Percentiles rank a stretch among this genome's conserved stretches.
Evolutionary conservation across 2,329 filamentous ascomycete genomes (phyloP).

Genomic region (Cytospora piceicola): DNA sequence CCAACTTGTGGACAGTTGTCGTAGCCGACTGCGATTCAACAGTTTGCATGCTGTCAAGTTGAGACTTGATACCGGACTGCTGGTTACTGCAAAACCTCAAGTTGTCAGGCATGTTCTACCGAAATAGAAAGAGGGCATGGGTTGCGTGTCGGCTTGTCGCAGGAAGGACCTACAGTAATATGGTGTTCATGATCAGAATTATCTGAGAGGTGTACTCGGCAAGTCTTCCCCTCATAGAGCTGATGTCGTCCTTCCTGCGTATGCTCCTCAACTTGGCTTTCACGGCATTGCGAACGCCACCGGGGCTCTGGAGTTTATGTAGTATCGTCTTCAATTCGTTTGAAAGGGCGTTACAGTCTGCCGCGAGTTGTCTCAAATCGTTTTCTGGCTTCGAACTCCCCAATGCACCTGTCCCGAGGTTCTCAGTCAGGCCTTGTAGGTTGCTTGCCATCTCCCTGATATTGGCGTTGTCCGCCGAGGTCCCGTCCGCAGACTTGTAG

Average conservation of each 20-base stretch:
- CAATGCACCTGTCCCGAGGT: background rate
- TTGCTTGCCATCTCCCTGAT: background rate
- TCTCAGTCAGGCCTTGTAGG: slow-evolving; percentile 25
- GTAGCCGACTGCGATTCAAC: background rate
- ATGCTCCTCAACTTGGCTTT: slow-evolving; percentile 25
- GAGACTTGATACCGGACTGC: background rate
- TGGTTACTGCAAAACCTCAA: background rate
- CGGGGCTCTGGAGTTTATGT: slow-evolving; percentile 25
- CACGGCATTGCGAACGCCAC: slow-evolving; percentile 28
- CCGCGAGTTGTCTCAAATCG: slow-evolving; percentile 22
- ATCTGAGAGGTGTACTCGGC: background rate
- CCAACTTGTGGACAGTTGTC: background rate
- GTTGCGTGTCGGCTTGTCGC: too few species aligned
- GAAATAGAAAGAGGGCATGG: background rate
- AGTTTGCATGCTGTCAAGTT: background rate
- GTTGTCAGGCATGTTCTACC: background rate
- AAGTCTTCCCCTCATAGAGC: background rate
- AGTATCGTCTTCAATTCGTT: background rate
- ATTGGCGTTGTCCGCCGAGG: slow-evolving; percentile 25
- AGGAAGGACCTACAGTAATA: background rate
- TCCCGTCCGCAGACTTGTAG: slow-evolving; percentile 22
- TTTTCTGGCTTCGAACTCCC: slow-evolving; percentile 22
- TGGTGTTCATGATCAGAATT: background rate
- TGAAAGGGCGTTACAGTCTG: background rate
- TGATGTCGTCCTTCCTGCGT: slow-evolving; percentile 31